Percentiles rank a stretch among this genome's conserved stretches.
These are phyloP conservation scores for Pseudopithomyces maydicus DNA, from an alignment of 2,329 filamentous ascomycete species.

Conservation along the genomic window DNA sequence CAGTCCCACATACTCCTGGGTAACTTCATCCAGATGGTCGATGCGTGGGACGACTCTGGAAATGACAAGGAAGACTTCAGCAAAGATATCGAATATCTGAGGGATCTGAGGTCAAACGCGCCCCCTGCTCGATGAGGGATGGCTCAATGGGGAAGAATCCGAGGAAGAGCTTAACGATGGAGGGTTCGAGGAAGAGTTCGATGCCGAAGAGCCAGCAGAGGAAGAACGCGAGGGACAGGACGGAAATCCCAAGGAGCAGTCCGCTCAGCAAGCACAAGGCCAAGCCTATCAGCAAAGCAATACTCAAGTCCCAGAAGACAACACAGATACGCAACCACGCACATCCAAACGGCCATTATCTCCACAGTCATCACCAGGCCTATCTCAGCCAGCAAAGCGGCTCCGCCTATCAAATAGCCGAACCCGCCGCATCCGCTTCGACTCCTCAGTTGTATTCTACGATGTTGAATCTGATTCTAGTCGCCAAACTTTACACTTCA, in stretches of 20 bases:
- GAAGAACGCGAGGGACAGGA: no score
- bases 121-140: no score
- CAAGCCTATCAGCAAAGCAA: no score
- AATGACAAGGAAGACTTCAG: background rate
- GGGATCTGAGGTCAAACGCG: no score
- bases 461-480: conserved; percentile 3
- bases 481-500: conserved; percentile 9
- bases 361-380: background rate
- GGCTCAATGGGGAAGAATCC: no score
- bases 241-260: no score
- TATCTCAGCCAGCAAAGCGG: background rate
- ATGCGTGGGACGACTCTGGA: background rate
- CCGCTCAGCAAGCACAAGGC: background rate
- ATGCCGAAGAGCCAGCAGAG: no score
- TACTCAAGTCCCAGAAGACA: background rate
- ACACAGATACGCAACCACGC: background rate
- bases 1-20: conserved; percentile 24
- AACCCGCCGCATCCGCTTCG: conserved; percentile 11
- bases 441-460: conserved; percentile 7
- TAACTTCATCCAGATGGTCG: conserved; percentile 31
- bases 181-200: no score
- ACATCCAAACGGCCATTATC: conserved; percentile 3
- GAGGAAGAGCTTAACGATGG: no score
- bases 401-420: background rate
- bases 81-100: background rate